Conservation (phyloP, 768 basidiomycete species). For the Xanthoconium purpureum region DNA sequence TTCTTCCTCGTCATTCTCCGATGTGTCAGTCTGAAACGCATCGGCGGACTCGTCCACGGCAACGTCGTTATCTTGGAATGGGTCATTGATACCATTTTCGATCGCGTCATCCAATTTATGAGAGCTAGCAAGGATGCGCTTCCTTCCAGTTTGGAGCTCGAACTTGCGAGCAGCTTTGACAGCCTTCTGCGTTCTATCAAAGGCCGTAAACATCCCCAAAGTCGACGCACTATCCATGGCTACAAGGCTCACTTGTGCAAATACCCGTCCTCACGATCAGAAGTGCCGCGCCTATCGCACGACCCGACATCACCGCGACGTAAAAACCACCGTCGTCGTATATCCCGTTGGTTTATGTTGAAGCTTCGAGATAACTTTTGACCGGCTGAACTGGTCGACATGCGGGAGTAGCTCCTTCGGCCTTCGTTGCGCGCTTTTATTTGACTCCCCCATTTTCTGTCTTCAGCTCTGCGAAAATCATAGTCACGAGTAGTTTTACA, state of each 20-base stretch:
- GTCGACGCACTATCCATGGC: too few relatives aligned
- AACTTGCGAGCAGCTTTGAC: slow-evolving; percentile 16
- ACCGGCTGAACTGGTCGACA: slow-evolving; percentile 16
- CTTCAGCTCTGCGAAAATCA: neutral
- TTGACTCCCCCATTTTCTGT: slow-evolving; percentile 5
- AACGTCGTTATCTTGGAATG: slow-evolving; percentile 3
- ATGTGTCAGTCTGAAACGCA: neutral
- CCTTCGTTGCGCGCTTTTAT: slow-evolving; percentile 1
- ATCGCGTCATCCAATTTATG: slow-evolving; percentile 3
- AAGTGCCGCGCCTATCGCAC: neutral
- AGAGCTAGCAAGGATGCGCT: neutral
- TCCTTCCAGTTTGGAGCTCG: slow-evolving; percentile 6
- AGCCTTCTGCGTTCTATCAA: slow-evolving; percentile 7
- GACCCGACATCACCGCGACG: slow-evolving; percentile 9
- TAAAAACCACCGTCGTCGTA: slow-evolving; percentile 16
- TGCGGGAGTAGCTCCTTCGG: slow-evolving; percentile 15
- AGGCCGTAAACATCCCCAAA: slow-evolving; percentile 2
- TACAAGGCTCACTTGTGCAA: slow-evolving; percentile 4
- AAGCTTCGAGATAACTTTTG: neutral
- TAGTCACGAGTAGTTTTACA: slow-evolving; percentile 2
- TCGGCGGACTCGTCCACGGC: neutral
- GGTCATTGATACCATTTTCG: neutral
- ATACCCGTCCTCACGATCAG: neutral
- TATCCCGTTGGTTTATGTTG: neutral
- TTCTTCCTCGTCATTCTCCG: slow-evolving; percentile 14